Evolutionary conservation across 495 filamentous ascomycete genomes (phyloP), one percentile per base, ranked within the genome.

Genomic region (Trichoderma parareesei): DNA sequence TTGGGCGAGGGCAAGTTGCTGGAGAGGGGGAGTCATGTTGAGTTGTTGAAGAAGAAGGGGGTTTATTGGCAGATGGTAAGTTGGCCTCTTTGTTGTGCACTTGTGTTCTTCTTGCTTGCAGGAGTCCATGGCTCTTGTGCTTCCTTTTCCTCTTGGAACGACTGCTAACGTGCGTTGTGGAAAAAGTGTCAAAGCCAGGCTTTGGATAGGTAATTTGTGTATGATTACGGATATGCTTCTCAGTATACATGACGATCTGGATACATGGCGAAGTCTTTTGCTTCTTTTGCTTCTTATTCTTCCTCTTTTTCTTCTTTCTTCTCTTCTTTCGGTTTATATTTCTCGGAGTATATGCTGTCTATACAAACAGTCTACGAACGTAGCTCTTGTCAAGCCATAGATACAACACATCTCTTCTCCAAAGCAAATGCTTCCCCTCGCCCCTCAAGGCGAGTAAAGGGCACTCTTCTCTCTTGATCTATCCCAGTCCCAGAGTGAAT

Each of bases 11-110:
- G 77, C 20, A 78, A 74, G 70, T 78, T 86, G 65, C 69, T 81
- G 18, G 84, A 85, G 72, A 69, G 71, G 57, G 84, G 84, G n/a
- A 80, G 71, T 16, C 84, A 86, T 69, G 65, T 67, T 8, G 77
- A 80, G 64, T 66, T 86, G 69, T 68, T 83, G 63, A 74, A 67
- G 69, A 65, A 73, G 67, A 75, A 71, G 62, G 81, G 81, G 5
- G 74, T 79, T 27, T 86, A 86, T 49, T 77, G 71, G 70, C 69
- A 75, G 44, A 76, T 77, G 74, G 75, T 76, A 55, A 66, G 75
- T 71, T 43, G 35, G 14, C 14, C 8, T 37, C 11, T 2, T 57
- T 38, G 13, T 37, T 2, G 27, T 27, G 27, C 27, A 27, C 27
- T 27, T 27, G 27, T 1, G 13, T 2, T 57, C 8, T 57, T 57